Evolutionary conservation across 202 grass and related monocot genomes (phyloP), one percentile per base, ranked within the genome.

Genomic region (Setaria italica): DNA sequence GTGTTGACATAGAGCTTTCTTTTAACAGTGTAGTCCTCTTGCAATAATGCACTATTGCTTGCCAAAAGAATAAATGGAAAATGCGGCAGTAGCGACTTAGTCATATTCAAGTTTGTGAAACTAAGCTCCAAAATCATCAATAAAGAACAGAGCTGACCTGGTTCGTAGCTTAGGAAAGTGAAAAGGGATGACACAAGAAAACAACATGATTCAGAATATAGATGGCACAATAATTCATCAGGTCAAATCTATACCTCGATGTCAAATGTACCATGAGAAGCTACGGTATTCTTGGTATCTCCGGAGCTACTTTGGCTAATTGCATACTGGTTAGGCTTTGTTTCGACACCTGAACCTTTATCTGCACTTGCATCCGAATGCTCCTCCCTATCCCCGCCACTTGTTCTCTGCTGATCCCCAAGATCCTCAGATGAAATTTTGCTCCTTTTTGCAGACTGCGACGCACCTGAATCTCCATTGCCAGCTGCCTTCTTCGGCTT

Each of bases 181-280:
- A 70, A 67, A 14, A 46, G 80, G n/a, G 11, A 67, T 42, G 48
- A 12, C 19, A 14, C 1, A 5, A 46, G 21, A 75, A 82, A 86
- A 70, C 12, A 87, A 62, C 2, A 72, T 2, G 74, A 60, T 62
- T 53, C 53, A 47, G 51, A 59, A 11, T 43, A 69, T 60, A 63
- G 11, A 37, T 83, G 51, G 43, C 5, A 76, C 1, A 20, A 11
- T 72, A 39, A 4, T 64, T 77, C 48, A 62, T 70, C 11, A 54
- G n/a, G 45, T 43, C 9, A 64, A 77, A 25, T 0, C 43, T 34
- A 47, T 90, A 95, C 91, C 88, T 94, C 77, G 34, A 51, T 49
- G 33, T 86, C 69, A 54, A 65, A 75, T 82, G 70, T 35, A 70
- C 46, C 87, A 54, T 72, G 86, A 83, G 83, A 79, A 13, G 55